phyloP scores from a whole-genome alignment of 192 early-diverging fungal species.

The Linnemannia exigua region DNA sequence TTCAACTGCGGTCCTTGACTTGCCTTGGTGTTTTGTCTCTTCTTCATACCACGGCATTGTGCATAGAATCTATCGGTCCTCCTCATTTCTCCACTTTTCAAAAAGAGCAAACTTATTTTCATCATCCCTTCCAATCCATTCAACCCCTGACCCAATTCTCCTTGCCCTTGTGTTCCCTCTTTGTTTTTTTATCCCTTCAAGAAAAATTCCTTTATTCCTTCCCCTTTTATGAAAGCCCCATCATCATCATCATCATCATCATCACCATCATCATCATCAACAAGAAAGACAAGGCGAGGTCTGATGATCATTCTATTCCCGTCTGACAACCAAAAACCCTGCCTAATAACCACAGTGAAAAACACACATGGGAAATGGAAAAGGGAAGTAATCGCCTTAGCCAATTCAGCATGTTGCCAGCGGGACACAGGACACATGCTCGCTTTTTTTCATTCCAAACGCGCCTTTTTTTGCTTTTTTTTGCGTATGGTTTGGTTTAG shows the following conservation, averaged over 20 bases:
- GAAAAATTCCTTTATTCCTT: not conserved
- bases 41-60: not conserved
- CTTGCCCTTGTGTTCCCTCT: conserved; percentile 7
- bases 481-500: too few species aligned
- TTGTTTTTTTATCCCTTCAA: not conserved
- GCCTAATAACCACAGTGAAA: conserved; percentile 2
- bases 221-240: not conserved
- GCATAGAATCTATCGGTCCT: conserved; percentile 11
- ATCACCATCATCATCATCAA: not conserved
- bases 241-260: not conserved
- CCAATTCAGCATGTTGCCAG: not conserved
- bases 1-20: too few species aligned
- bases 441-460: not conserved
- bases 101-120: not conserved
- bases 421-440: conserved; percentile 2
- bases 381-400: not conserved
- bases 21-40: too few species aligned
- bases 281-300: not conserved
- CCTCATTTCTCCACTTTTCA: not conserved
- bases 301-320: conserved; percentile 5
- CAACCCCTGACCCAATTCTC: not conserved
- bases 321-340: conserved; percentile 1
- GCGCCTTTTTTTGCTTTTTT: not conserved
- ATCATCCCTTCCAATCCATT: not conserved
- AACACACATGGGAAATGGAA: not conserved